Conservation (phyloP, 805 yeast genomes). For the Blastobotrys attinorum region DNA sequence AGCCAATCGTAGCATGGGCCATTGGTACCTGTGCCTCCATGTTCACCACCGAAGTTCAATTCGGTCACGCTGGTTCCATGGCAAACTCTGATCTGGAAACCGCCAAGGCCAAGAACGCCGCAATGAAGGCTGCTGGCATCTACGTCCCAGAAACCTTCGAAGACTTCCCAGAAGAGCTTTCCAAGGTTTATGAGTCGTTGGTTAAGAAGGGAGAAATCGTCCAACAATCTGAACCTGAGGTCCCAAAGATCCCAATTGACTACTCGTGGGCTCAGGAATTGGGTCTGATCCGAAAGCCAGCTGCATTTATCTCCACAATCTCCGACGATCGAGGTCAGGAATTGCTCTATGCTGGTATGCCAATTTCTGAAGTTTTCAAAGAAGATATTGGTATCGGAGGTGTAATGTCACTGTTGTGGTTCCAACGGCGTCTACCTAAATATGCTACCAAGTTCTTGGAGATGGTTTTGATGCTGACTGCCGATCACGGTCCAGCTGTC, state of each 20-base stretch:
- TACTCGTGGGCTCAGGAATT: conserved; percentile 43
- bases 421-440: conserved; percentile 36
- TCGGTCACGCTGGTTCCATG: conserved; percentile 66
- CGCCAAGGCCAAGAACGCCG: conserved; percentile 56
- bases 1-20: conserved; percentile 66
- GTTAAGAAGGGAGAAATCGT: conserved; percentile 32
- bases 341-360: conserved; percentile 39
- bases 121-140: conserved; percentile 90
- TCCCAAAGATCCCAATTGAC: conserved; percentile 41
- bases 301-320: conserved; percentile 40
- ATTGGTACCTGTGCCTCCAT: conserved; percentile 65
- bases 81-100: conserved; percentile 66
- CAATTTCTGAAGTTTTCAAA: conserved; percentile 39
- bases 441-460: conserved; percentile 39
- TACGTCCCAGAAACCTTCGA: conserved; percentile 73
- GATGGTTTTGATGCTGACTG: conserved; percentile 43
- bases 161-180: conserved; percentile 35
- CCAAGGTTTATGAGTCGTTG: conserved; percentile 71
- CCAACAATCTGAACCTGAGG: conserved; percentile 36
- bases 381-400: conserved; percentile 42
- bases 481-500: conserved; percentile 43
- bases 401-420: conserved; percentile 41
- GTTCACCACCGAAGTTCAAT: conserved; percentile 56
- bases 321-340: conserved; percentile 43
- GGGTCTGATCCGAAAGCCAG: conserved; percentile 40